Base-by-base conservation (phyloP, 768 basidiomycete genomes). In the Lactarius sp. region DNA sequence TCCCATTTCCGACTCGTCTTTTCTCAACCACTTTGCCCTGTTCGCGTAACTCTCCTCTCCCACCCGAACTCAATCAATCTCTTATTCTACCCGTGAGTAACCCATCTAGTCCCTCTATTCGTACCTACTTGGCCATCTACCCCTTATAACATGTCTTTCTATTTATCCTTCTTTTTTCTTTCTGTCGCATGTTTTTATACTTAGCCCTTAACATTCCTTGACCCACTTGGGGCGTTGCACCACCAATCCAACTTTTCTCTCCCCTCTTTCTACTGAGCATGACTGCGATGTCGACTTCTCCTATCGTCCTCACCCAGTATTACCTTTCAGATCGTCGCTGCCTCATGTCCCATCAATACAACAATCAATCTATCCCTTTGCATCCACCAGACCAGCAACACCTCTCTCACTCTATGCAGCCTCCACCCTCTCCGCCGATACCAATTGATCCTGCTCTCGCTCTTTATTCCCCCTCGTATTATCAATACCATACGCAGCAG, bases 371-470 rank as follows among this genome's bases (percentile, higher is more conserved):
- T 70, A 65, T 73, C 71, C 73, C 73, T 57, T 76, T 79, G 64
- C 77, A 80, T 72, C 76, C 80, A 68, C 73, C 74, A 64, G 69
- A 73, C 62, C 74, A 66, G 50, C 66, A 62, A 37, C 66, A 66
- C 34, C 55, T 58, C 37, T 46, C 58, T 33, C 81, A 81, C 64
- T 75, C 77, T 10, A 81, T 80, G 77, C 81, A 79, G 59, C 78
- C 79, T 12, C 81, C 85, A 60, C 80, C 82, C 57, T 84, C 86
- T 31, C 81, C 85, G 0, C 78, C 85, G 49, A 78, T 84, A 56
- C 84, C 83, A 41, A 86, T 90, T 59, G 89, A 91, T 74, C 88
- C 88, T 22, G 76, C 87, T 4, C 78, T 91, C 39, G 87, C 85
- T n/a, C 74, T 88, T 37, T 87, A 87, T 63, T 77, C 88, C 4